Evolutionary conservation across 2,329 filamentous ascomycete species (phyloP), one percentile per base, ranked within the genome.

Genomic region (Tolypocladium ovalisporum): DNA sequence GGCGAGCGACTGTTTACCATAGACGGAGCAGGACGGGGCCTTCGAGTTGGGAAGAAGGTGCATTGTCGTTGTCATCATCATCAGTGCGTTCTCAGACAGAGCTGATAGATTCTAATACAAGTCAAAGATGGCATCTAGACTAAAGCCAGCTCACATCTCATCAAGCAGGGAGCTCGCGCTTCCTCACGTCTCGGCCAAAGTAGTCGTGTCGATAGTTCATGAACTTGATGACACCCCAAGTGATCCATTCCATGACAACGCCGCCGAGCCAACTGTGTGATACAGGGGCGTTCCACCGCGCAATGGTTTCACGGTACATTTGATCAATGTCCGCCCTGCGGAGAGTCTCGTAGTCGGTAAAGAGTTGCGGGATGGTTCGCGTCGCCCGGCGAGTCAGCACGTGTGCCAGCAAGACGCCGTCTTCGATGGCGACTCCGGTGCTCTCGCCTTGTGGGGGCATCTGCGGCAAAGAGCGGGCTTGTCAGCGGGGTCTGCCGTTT

Each of bases 371-470:
- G 40, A 79, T 70, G 5, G 65, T 66, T 32, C 59, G 60, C 2
- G 59, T 58, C 15, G 55, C 42, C 27, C 59, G 58, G 3, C 61
- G 59, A 13, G 54, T 54, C 12, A 70, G 58, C 19, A 70, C 60
- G 36, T 64, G 65, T 19, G 76, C 72, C 64, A 80, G 74, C 56
- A 80, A 64, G 39, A 79, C 74, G 2, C 73, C 78, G 62, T 80
- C 77, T 65, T 80, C 78, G 60, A 80, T 79, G 12, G 79, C 76
- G 37, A 80, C 74, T 19, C 77, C 77, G 4, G 76, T 79, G 36
- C 70, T 72, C 60, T 79, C 77, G 13, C 77, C 77, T 58, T 79
- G 76, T 3, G 77, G 76, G 4, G 77, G 76, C 77, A 79, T 79
- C 66, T 69, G 42, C 24, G 29, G 34, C 15, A 51, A 19, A 42